phyloP scores from a whole-genome alignment of 1,284 basidiomycete genomes.

The Apiotrichum akiyoshidainum region DNA sequence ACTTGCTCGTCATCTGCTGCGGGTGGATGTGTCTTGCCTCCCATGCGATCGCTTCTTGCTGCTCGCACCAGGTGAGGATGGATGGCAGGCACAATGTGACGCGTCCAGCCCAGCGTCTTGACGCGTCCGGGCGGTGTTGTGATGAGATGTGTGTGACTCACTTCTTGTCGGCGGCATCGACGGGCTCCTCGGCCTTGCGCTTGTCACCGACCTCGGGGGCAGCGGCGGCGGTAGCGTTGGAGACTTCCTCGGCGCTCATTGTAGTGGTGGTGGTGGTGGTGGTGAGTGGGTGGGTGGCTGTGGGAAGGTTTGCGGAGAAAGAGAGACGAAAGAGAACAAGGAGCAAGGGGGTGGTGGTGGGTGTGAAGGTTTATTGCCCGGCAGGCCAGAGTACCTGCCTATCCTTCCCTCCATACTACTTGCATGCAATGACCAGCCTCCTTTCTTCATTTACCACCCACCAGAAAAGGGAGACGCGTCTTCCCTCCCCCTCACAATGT shows the following conservation, averaged over 20 bases:
- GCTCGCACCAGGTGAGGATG: too few relatives aligned
- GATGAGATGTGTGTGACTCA: constrained; percentile 14
- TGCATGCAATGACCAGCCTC: too few relatives aligned
- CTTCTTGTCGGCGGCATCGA: constrained; percentile 33
- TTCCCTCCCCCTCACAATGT: too few relatives aligned
- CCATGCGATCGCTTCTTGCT: background rate
- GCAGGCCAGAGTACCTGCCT: too few relatives aligned
- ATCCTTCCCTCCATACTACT: too few relatives aligned
- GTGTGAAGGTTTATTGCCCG: too few relatives aligned
- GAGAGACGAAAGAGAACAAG: background rate
- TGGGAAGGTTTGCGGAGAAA: background rate
- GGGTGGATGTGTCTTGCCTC: background rate
- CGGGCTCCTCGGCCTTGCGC: constrained; percentile 32
- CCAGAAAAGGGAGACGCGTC: too few relatives aligned
- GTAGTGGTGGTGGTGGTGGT: constrained; percentile 6
- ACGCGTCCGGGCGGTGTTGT: too few relatives aligned
- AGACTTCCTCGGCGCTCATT: constrained; percentile 22
- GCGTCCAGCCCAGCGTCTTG: background rate
- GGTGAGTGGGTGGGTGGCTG: constrained; percentile 8
- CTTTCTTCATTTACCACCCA: too few relatives aligned
- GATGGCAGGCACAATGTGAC: background rate
- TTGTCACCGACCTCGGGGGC: constrained; percentile 25
- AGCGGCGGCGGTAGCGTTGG: constrained; percentile 8
- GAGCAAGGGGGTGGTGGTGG: too few relatives aligned
- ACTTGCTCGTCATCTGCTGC: too few relatives aligned